Conservation (phyloP, 1,139 yeast genomes). For the Yamadazyma triangularis region DNA sequence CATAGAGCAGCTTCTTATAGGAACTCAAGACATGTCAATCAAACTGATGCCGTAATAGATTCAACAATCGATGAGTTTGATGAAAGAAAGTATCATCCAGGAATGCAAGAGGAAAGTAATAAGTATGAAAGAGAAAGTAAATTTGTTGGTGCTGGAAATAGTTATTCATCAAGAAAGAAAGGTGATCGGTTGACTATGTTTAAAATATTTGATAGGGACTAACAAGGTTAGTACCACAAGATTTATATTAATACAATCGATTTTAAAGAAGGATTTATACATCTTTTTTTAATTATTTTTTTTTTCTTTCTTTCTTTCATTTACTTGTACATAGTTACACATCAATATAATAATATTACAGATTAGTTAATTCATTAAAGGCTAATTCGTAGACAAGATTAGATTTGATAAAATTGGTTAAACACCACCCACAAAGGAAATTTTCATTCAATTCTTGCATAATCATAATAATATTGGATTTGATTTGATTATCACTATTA, state of each 20-base stretch:
- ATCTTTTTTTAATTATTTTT: not conserved
- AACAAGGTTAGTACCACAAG: conserved; percentile 4
- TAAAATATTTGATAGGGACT: conserved; percentile 23
- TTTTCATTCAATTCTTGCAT: conserved; percentile 44
- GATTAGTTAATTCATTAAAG: conserved; percentile 26
- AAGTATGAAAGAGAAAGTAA: conserved; percentile 45
- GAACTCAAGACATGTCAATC: conserved; percentile 32
- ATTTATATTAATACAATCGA: not conserved
- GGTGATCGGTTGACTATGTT: conserved; percentile 42
- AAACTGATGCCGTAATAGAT: conserved; percentile 36
- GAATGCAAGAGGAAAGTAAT: conserved; percentile 17
- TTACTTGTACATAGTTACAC: not conserved
- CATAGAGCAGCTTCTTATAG: conserved; percentile 32
- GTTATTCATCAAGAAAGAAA: conserved; percentile 49
- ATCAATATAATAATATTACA: not conserved
- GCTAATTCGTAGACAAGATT: conserved; percentile 43
- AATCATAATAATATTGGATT: conserved; percentile 39
- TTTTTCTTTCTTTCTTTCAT: not conserved
- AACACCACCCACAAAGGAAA: conserved; percentile 46
- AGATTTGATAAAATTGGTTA: conserved; percentile 32
- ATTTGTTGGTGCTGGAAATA: conserved; percentile 62
- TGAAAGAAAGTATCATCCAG: conserved; percentile 28
- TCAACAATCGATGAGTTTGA: conserved; percentile 28
- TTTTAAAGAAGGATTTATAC: not conserved
- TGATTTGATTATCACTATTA: conserved; percentile 35